Evolutionary conservation across 352 stramenopile species (phyloP).

Genomic region (Phytophthora citrophthora): DNA sequence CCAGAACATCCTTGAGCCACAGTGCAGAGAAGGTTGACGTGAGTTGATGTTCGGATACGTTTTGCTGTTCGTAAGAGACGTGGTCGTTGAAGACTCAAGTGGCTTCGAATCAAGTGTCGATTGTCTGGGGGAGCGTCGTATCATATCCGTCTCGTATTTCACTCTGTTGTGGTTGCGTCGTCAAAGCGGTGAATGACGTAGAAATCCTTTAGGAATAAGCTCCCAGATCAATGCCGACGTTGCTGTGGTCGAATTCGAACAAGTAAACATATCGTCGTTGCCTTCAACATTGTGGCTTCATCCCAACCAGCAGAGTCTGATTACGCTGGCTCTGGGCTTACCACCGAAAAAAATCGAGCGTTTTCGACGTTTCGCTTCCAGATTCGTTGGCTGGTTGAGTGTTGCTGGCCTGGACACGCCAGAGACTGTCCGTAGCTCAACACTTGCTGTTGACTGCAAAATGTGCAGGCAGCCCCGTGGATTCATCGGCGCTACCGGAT

Average conservation of each 20-base stretch:
- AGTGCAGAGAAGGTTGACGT: conserved; percentile 1
- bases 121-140: conserved; percentile 7
- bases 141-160: neutral
- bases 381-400: too few relatives aligned
- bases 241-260: neutral
- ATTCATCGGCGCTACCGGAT: too few relatives aligned
- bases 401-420: too few relatives aligned
- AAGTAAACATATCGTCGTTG: neutral
- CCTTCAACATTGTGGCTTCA: neutral
- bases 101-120: conserved; percentile 1
- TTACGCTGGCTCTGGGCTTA: conserved; percentile 12
- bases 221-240: neutral
- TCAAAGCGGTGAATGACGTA: neutral
- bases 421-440: too few relatives aligned
- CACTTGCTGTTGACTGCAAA: too few relatives aligned
- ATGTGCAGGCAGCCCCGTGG: too few relatives aligned
- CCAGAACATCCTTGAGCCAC: neutral
- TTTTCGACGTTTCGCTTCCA: conserved; percentile 1
- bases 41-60: neutral
- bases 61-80: conserved; percentile 28
- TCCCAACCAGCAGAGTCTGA: conserved; percentile 14
- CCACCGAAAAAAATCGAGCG: conserved; percentile 10
- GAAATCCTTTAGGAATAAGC: neutral
- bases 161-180: neutral
- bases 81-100: conserved; percentile 13